Evolutionary conservation across 352 stramenopile genomes (phyloP).

Genomic region (Saprolegnia parasitica): DNA sequence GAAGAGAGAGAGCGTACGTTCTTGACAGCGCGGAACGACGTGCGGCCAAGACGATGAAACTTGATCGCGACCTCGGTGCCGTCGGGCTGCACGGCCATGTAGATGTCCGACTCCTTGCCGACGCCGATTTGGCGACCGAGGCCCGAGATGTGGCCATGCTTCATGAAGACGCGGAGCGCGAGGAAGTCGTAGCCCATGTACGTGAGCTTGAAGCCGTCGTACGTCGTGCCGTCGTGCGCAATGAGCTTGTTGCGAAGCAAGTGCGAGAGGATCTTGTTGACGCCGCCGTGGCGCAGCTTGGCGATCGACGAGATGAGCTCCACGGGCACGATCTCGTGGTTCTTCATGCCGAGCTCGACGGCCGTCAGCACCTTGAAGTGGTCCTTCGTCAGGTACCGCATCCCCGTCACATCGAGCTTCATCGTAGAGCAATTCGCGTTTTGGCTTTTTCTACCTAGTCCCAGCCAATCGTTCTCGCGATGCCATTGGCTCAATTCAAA

Average conservation of each 20-base stretch:
- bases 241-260: constrained; percentile 98
- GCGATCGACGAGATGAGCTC: constrained; percentile 95
- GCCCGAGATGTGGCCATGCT: constrained; percentile 87
- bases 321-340: constrained; percentile 97
- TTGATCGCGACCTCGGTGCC: constrained; percentile 98
- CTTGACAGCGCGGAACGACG: constrained; percentile 96
- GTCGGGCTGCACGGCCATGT: constrained; percentile 89
- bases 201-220: constrained; percentile 97
- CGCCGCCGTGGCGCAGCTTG: constrained; percentile 96
- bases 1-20: constrained; percentile 37
- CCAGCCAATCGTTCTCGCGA: constrained; percentile 28
- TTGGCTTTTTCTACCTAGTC: constrained; percentile 1
- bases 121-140: constrained; percentile 95
- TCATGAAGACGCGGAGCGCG: constrained; percentile 93
- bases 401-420: constrained; percentile 92
- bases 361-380: constrained; percentile 98
- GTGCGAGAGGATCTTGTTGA: constrained; percentile 96
- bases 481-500: constrained; percentile 26
- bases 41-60: constrained; percentile 98
- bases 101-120: constrained; percentile 99
- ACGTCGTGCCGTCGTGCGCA: constrained; percentile 94
- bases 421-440: constrained; percentile 40
- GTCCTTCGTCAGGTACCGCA: constrained; percentile 91
- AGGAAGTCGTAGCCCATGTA: constrained; percentile 99
- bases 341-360: constrained; percentile 99